Evolutionary conservation across 1,139 yeast genomes (phyloP).

Genomic region (Candida gigantensis): DNA sequence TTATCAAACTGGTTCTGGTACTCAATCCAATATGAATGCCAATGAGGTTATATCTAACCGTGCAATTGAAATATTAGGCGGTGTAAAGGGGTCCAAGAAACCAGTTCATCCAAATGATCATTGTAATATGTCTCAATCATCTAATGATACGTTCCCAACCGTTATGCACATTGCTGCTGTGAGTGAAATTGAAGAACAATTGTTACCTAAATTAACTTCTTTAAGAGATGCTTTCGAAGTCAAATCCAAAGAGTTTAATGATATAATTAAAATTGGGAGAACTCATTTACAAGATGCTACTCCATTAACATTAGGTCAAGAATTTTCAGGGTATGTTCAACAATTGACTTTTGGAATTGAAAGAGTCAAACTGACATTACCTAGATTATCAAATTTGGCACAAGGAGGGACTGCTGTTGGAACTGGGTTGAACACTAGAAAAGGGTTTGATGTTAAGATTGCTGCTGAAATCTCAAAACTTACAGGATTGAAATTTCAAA

Average conservation of each 20-base stretch:
- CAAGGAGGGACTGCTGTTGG: slow-evolving; percentile 99
- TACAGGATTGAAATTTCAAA: slow-evolving; percentile 84
- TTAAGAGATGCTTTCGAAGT: slow-evolving; percentile 75
- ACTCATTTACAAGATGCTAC: slow-evolving; percentile 99
- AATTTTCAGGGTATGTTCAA: slow-evolving; percentile 93
- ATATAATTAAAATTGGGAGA: slow-evolving; percentile 96
- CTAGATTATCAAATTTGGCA: slow-evolving; percentile 78
- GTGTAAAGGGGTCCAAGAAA: slow-evolving; percentile 82
- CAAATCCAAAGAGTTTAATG: slow-evolving; percentile 79
- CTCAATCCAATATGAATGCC: slow-evolving; percentile 98
- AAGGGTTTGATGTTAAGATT: slow-evolving; percentile 83
- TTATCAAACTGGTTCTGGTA: slow-evolving; percentile 98
- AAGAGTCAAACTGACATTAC: slow-evolving; percentile 76
- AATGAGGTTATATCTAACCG: slow-evolving; percentile 98
- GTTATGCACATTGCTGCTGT: slow-evolving; percentile 99
- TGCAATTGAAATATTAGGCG: slow-evolving; percentile 94
- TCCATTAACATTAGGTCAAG: slow-evolving; percentile 96
- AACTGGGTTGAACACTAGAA: slow-evolving; percentile 91
- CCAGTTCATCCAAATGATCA: slow-evolving; percentile 99
- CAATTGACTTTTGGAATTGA: slow-evolving; percentile 89
- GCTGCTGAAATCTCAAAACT: slow-evolving; percentile 77
- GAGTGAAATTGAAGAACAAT: slow-evolving; percentile 70
- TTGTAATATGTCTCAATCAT: slow-evolving; percentile 97
- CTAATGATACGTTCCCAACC: slow-evolving; percentile 98
- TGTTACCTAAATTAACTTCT: slow-evolving; percentile 76